Evolutionary conservation across 2,329 filamentous ascomycete species (phyloP).

Genomic region (Fusarium duplospermum): DNA sequence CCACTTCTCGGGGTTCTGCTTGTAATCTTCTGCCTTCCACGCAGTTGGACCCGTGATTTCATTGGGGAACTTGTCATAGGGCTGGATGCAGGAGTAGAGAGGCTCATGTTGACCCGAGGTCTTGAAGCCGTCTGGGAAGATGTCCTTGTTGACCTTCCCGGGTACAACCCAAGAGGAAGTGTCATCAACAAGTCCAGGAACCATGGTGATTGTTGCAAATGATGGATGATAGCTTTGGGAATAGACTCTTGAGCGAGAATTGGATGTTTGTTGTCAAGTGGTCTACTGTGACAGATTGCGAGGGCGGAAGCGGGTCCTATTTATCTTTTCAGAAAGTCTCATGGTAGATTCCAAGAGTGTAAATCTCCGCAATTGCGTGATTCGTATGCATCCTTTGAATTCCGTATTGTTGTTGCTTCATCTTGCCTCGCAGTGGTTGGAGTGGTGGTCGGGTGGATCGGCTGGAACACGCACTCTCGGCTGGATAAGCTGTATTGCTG

Average conservation of each 20-base stretch:
- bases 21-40: slow-evolving; percentile 76
- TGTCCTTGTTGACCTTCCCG: neutral
- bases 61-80: slow-evolving; percentile 77
- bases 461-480: neutral
- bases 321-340: neutral
- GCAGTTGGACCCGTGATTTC: slow-evolving; percentile 78
- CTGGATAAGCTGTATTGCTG: neutral
- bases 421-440: neutral
- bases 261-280: neutral
- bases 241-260: neutral
- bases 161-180: neutral
- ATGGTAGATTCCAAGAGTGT: neutral
- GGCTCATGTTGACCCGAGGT: slow-evolving; percentile 79
- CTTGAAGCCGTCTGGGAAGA: slow-evolving; percentile 60
- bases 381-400: neutral
- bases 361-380: neutral
- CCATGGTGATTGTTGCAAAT: neutral
- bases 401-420: slow-evolving; percentile 2
- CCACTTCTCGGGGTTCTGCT: slow-evolving; percentile 74
- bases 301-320: neutral
- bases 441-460: slow-evolving; percentile 1
- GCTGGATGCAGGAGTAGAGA: slow-evolving; percentile 70
- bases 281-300: neutral
- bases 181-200: neutral
- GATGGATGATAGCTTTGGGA: neutral